Base-by-base conservation (phyloP, 495 filamentous ascomycete species). In the Aspergillus affinis region DNA sequence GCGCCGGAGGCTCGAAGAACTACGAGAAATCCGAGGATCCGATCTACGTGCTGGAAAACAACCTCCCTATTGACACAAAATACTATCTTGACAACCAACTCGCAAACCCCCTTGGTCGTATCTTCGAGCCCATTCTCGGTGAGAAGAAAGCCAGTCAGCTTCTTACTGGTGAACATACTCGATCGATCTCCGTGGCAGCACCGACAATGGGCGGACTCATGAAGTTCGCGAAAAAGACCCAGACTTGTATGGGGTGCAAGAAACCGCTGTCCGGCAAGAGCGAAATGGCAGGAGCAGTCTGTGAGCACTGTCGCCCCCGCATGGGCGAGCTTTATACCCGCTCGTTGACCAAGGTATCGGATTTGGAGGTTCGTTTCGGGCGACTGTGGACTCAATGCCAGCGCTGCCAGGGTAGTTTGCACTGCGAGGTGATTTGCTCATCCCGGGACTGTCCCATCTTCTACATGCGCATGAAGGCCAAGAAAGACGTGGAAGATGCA, bases 391-490 rank as follows among this genome's bases (percentile, higher is more conserved):
- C 94, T 21, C 94, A 99, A 76, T 99, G 94, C 74, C 94, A 99
- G 79, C 82, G 94, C 36, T 99, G 94, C 72, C 94, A 99, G 76
- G 94, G 93, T 15, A 96, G 91, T 71, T 86, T 99, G 82, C 94
- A 99, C 76, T 91, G 88, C 69, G 93, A 99, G 76, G 94, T 99
- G 21, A 98, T 99, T 63, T 99, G 94, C 80, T 91, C 88, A 46
- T 92, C 89, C 63, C 89, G 89, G 68, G 94, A 99, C 76, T 99
- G 94, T 69, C 94, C 94, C 4, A 99, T 99, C 63, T 99, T 97
- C 77, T 99, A 99, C 70, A 99, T 98, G 94, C 88, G 94, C 5
- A 99, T 99, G 94, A 99, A 99, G 79, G 93, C 92, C 26, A 96
- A 96, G 85, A 99, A 98, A 79, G 94, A 99, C 72, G 86, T 98